A percentile compares a stretch with the other conserved stretches of the same genome.
phyloP scores from a whole-genome alignment of 164 flowering plant species.

The Hamamelis virginiana region DNA sequence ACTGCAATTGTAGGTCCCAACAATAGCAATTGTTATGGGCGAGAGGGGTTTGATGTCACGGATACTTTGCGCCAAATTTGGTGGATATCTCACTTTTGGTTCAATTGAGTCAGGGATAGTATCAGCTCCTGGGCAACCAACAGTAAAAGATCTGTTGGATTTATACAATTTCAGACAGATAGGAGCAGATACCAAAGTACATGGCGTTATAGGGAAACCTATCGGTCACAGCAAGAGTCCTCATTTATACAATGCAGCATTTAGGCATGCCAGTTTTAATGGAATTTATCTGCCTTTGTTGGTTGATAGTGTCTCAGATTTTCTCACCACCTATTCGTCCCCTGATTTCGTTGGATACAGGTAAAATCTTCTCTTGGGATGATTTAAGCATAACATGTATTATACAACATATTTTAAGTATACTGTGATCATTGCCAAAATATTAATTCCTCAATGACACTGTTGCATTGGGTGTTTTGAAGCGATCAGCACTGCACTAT shows the following conservation, averaged over 20 bases:
- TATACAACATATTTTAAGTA: too few species aligned
- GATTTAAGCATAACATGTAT: too few species aligned
- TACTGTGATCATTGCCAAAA: too few species aligned
- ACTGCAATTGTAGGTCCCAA: slow-evolving; percentile 28
- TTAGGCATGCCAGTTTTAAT: slow-evolving; percentile 27
- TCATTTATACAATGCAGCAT: slow-evolving; percentile 30
- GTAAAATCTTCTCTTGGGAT: slow-evolving; percentile 6
- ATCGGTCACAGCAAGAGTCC: slow-evolving; percentile 47
- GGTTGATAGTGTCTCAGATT: slow-evolving; percentile 33
- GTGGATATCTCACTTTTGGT: slow-evolving; percentile 30
- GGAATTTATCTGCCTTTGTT: slow-evolving; percentile 39
- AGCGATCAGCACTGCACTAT: too few species aligned
- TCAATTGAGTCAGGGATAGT: slow-evolving; percentile 22
- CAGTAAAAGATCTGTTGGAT: slow-evolving; percentile 25
- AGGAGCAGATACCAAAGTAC: slow-evolving; percentile 33
- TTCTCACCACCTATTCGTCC: slow-evolving; percentile 28
- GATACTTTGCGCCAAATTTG: slow-evolving; percentile 30
- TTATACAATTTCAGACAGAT: slow-evolving; percentile 28
- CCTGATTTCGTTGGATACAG: slow-evolving; percentile 42
- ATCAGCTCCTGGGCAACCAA: slow-evolving; percentile 36
- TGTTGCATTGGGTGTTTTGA: too few species aligned
- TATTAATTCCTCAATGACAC: too few species aligned
- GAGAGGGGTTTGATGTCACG: slow-evolving; percentile 33
- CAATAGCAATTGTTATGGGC: slow-evolving; percentile 25
- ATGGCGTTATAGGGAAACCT: slow-evolving; percentile 40